phyloP scores from a whole-genome alignment of 2,329 filamentous ascomycete genomes.

The Bipolaris oryzae region DNA sequence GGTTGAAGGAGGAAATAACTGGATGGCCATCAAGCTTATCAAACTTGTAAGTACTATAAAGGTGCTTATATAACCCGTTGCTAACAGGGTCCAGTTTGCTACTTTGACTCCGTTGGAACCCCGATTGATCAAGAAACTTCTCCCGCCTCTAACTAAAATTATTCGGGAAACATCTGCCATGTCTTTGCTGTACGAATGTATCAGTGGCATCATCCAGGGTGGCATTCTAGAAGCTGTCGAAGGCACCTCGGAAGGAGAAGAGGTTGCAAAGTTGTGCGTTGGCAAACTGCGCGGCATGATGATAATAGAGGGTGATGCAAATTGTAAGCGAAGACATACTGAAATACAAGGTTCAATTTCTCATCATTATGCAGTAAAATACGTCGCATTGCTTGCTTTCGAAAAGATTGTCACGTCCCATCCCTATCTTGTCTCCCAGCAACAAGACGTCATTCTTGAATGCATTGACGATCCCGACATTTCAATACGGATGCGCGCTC shows the following conservation, averaged over 20 bases:
- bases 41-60: slow-evolving; percentile 72
- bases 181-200: slow-evolving; percentile 98
- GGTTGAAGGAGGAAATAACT: slow-evolving; percentile 93
- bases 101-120: slow-evolving; percentile 92
- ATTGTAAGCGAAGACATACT: slow-evolving; percentile 64
- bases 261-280: slow-evolving; percentile 90
- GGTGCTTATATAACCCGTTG: too few relatives aligned
- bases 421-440: slow-evolving; percentile 83
- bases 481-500: slow-evolving; percentile 88
- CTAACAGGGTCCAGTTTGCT: slow-evolving; percentile 70
- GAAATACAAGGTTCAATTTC: slow-evolving; percentile 17
- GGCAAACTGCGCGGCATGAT: slow-evolving; percentile 94
- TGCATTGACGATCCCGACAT: slow-evolving; percentile 97
- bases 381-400: slow-evolving; percentile 92
- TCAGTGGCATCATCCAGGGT: slow-evolving; percentile 97
- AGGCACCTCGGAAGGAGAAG: slow-evolving; percentile 80
- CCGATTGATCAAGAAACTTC: slow-evolving; percentile 84
- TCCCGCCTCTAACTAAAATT: slow-evolving; percentile 88
- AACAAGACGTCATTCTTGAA: slow-evolving; percentile 94
- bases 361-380: slow-evolving; percentile 73
- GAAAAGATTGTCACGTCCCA: slow-evolving; percentile 93
- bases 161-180: slow-evolving; percentile 95
- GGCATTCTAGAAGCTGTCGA: slow-evolving; percentile 87
- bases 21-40: slow-evolving; percentile 99
- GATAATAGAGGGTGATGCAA: slow-evolving; percentile 89